Conservation (phyloP, 2,329 filamentous ascomycete species). For the Leptographium radiaticola region DNA sequence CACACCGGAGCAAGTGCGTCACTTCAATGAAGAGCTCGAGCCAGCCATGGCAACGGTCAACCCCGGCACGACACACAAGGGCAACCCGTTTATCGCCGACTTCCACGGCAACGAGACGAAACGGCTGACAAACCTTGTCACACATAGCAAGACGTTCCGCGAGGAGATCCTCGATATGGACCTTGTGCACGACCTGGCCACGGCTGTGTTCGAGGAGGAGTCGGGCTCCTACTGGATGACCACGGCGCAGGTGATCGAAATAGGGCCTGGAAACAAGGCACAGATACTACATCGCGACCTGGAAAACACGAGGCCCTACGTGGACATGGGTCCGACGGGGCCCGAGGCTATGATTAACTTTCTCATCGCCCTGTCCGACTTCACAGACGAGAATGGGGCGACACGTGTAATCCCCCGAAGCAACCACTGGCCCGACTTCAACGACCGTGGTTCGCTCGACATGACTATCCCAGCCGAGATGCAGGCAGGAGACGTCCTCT, state of each 20-base stretch:
- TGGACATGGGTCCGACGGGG: constrained; percentile 15
- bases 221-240: constrained; percentile 17
- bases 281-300: constrained; percentile 19
- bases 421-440: constrained; percentile 14
- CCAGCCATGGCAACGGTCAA: constrained; percentile 10
- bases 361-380: constrained; percentile 16
- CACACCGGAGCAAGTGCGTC: constrained; percentile 11
- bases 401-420: constrained; percentile 19
- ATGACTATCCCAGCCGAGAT: constrained; percentile 14
- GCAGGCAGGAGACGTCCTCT: constrained; percentile 17
- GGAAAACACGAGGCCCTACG: constrained; percentile 12
- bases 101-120: constrained; percentile 17
- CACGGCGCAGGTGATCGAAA: constrained; percentile 14
- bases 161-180: constrained; percentile 17
- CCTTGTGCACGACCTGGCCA: constrained; percentile 16
- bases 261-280: constrained; percentile 12
- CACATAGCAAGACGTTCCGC: constrained; percentile 16
- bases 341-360: constrained; percentile 12
- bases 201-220: constrained; percentile 14
- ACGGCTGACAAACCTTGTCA: constrained; percentile 14
- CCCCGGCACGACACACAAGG: background rate
- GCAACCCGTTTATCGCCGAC: constrained; percentile 3
- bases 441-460: constrained; percentile 10
- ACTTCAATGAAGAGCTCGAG: constrained; percentile 15
- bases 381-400: constrained; percentile 17